Evolutionary conservation across 257 asterid species (phyloP).

Genomic region (Solanum raphanifolium): DNA sequence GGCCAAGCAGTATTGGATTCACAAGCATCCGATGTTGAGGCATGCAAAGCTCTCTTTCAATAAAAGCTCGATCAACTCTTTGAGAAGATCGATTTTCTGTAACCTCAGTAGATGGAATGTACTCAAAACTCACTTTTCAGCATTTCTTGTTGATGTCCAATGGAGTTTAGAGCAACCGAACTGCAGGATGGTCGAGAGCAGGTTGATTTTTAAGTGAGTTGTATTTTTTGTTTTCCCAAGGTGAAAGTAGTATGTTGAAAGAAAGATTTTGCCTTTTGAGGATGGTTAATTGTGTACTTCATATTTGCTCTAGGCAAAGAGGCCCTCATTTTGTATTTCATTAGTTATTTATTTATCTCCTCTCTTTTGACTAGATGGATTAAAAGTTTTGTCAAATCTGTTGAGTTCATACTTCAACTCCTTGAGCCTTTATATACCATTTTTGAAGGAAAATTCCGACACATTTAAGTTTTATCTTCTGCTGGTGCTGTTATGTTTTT

Average conservation of each 20-base stretch:
- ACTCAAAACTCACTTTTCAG: constrained; percentile 11
- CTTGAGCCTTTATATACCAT: constrained; percentile 12
- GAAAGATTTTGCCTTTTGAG: constrained; percentile 24
- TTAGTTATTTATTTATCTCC: constrained; percentile 26
- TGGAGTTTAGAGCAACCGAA: constrained; percentile 1
- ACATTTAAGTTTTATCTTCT: background rate
- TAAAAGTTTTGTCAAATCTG: constrained; percentile 28
- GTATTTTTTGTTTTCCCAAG: constrained; percentile 30
- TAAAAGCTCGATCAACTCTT: constrained; percentile 4
- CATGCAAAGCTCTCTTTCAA: constrained; percentile 52
- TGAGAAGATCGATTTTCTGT: constrained; percentile 1
- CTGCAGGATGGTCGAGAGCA: constrained; percentile 11
- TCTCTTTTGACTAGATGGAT: constrained; percentile 25
- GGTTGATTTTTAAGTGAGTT: constrained; percentile 21
- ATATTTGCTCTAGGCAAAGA: constrained; percentile 19
- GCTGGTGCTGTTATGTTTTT: background rate
- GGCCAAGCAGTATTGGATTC: constrained; percentile 54
- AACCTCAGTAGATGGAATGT: constrained; percentile 13
- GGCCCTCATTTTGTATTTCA: constrained; percentile 38
- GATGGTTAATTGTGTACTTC: constrained; percentile 26
- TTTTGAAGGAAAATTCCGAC: constrained; percentile 3
- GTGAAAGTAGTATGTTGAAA: constrained; percentile 21
- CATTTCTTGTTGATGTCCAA: background rate
- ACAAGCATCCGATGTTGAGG: constrained; percentile 54
- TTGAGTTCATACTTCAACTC: constrained; percentile 34